phyloP scores from a whole-genome alignment of 176 grass and related monocot species.

The Oryza brachyantha region DNA sequence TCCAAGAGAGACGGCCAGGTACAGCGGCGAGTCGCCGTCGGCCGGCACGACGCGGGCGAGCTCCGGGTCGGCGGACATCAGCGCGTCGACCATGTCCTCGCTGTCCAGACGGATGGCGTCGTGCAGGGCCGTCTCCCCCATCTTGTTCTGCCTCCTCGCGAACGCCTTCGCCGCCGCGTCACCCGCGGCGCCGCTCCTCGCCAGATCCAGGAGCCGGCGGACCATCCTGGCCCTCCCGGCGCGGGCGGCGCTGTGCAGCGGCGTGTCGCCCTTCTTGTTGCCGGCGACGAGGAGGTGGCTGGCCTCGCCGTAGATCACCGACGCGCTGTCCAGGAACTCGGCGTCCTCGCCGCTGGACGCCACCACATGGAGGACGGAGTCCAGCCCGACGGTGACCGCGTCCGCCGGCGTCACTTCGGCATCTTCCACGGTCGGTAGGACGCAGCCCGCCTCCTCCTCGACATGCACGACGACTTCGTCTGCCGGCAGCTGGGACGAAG shows the following conservation, averaged over 20 bases:
- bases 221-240: neutral
- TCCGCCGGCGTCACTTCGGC: neutral
- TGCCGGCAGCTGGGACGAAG: neutral
- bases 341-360: neutral
- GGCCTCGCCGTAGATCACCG: neutral
- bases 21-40: neutral
- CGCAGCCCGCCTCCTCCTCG: neutral
- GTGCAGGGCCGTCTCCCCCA: neutral
- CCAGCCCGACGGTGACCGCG: neutral
- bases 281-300: neutral
- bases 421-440: neutral
- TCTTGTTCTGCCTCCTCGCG: neutral
- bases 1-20: neutral
- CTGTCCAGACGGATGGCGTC: neutral
- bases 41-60: neutral
- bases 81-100: neutral
- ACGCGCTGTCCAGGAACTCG: neutral
- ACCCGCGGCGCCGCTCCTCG: neutral
- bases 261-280: neutral
- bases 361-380: conserved; percentile 1
- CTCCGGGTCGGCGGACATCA: neutral
- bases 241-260: conserved; percentile 4
- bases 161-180: neutral
- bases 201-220: neutral
- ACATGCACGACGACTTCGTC: neutral